Evolutionary conservation across 331 rosid species (phyloP), one percentile per base, ranked within the genome.

Genomic region (Quercus lobata): DNA sequence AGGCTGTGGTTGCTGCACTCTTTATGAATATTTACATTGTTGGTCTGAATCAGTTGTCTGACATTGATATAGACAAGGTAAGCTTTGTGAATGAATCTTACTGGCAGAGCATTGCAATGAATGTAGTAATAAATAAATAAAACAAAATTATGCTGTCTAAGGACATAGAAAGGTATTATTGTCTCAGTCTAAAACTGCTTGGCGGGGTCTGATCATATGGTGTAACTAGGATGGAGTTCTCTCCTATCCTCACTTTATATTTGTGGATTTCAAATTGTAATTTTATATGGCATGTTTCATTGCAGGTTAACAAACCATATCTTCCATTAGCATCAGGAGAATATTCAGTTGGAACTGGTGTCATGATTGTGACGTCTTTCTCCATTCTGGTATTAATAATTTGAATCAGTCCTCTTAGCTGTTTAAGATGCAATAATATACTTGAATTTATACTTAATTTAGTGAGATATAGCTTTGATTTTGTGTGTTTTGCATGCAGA

Each of bases 311-410:
- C 91, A 96, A 96, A 89, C 97, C 97, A 58, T 90, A 95, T 90
- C 99, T 93, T 85, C 99, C 99, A 58, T 81, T 95, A 83, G 99
- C 98, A 80, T 95, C 99, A 1, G 98, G 99, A 70, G 99, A 95
- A 79, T 95, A 87, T 86, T 95, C 99, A 77, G 57, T 86, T 81
- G 79, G 77, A 83, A 87, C 90, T 15, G 97, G 98, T 82, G 80
- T 79, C 73, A 52, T 75, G 69, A 89, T 93, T 86, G 92, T 95
- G 78, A 73, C 88, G 58, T 89, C 98, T 21, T 91, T 89, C 82
- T 77, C 84, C 57, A 46, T 92, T 85, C 80, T 92, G 97, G 97
- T 92, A 85, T 78, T 37, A 21, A 12, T 52, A 56, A n/a, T 35
- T 65, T 35, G 77, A 73, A 63, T 81, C 75, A 60, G 57, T 55